Evolutionary conservation across 2,329 filamentous ascomycete species (phyloP), one percentile per base, ranked within the genome.

Genomic region (Hyphodiscus sp.): DNA sequence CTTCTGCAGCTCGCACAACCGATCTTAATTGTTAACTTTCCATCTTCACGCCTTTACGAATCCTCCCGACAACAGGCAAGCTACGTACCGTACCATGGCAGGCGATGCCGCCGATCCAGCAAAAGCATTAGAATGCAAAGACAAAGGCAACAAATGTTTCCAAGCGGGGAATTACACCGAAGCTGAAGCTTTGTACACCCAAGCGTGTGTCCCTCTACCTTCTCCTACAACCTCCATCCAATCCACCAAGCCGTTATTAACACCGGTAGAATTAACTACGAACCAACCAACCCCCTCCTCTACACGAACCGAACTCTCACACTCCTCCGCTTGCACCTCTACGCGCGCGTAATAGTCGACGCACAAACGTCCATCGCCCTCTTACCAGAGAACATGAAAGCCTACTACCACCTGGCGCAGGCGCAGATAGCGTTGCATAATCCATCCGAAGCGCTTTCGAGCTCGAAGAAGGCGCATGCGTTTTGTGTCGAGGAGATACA

Each of bases 241-340:
- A 19, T 52, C 20, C 19, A n/a, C 30, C 13, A 47, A 47, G 55
- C 18, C 52, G 30, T 49, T 43, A 6, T 19, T 13, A 47, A 20
- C 10, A n/a, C 45, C 49, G 29, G 5, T 61, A 89, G 85, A 42
- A 91, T 96, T 62, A 82, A 87, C 63, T 82, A 84, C 67, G 89
- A 95, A 70, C 79, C 87, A 3, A 79, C 76, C 52, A 94, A 95
- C 67, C 82, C 87, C 1, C 76, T 86, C 29, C 79, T 96, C 49
- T 96, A 91, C 72, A 92, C 90, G 41, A 97, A 96, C 72, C 88
- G 91, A 51, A 89, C 91, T 49, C 87, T 96, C 72, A 84, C 87
- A 2, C 82, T 91, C 42, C 76, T 94, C 54, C 88, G 87, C 71
- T 79, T 95, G 20, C 73, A 78, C 56, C 76, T 82, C 62, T 95